Evolutionary conservation across 2,329 filamentous ascomycete genomes (phyloP).

Genomic region (Exophiala phaeomuriformis): DNA sequence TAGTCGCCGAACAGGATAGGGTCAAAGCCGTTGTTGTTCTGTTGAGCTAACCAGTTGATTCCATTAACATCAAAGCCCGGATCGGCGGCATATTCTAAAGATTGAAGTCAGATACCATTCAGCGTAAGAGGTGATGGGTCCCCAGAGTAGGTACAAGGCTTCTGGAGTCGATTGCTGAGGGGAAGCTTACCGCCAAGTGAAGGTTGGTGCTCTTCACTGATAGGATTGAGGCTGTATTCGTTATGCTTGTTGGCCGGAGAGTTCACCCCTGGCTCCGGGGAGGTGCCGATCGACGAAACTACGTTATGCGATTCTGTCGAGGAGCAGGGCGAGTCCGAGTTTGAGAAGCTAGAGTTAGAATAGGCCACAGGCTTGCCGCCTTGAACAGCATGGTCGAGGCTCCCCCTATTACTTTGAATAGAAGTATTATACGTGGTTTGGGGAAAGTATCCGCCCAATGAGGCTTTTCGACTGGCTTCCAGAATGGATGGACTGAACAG

Average conservation of each 20-base stretch:
- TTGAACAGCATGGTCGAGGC: slow-evolving; percentile 27
- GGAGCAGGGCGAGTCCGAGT: slow-evolving; percentile 42
- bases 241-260: slow-evolving; percentile 37
- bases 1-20: slow-evolving; percentile 88
- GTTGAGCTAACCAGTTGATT: slow-evolving; percentile 35
- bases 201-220: slow-evolving; percentile 28
- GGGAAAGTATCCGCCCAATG: slow-evolving; percentile 36
- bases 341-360: slow-evolving; percentile 34
- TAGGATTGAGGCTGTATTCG: slow-evolving; percentile 31
- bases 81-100: slow-evolving; percentile 18
- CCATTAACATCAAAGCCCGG: slow-evolving; percentile 39
- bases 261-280: slow-evolving; percentile 40
- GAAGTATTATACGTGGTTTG: slow-evolving; percentile 31
- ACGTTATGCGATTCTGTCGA: slow-evolving; percentile 42
- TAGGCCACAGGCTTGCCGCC: slow-evolving; percentile 26
- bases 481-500: slow-evolving; percentile 54
- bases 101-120: slow-evolving; percentile 20
- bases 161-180: slow-evolving; percentile 40
- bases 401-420: slow-evolving; percentile 29
- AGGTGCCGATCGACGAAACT: slow-evolving; percentile 45
- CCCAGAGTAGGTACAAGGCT: slow-evolving; percentile 39
- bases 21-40: slow-evolving; percentile 59
- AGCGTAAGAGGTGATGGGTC: slow-evolving; percentile 29
- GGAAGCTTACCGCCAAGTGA: slow-evolving; percentile 36
- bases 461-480: slow-evolving; percentile 40